These are phyloP conservation scores for Pseudodiploospora longispora DNA, from an alignment of 2,329 filamentous ascomycete species.

Conservation along the genomic window DNA sequence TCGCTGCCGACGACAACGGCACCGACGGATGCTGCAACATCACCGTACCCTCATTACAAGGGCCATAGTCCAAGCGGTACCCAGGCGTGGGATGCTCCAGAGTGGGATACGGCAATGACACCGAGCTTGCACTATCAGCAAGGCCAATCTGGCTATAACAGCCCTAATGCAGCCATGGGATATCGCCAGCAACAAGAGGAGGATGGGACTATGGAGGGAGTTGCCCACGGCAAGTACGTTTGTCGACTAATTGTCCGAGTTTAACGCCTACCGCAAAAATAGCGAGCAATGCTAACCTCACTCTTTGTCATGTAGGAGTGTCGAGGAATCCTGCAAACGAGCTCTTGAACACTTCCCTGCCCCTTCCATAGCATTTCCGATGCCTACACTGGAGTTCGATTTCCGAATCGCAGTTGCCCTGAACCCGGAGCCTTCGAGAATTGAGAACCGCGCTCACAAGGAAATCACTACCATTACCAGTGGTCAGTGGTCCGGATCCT, in stretches of 20 bases:
- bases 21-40: constrained; percentile 22
- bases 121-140: constrained; percentile 6
- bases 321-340: constrained; percentile 31
- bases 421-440: constrained; percentile 33
- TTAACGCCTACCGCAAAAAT: not conserved
- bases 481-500: constrained; percentile 40
- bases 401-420: constrained; percentile 41
- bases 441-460: constrained; percentile 35
- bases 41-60: constrained; percentile 11
- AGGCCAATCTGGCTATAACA: not conserved
- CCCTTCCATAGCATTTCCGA: constrained; percentile 34
- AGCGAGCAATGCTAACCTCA: constrained; percentile 7
- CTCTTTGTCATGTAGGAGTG: constrained; percentile 16
- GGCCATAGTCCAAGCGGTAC: constrained; percentile 11
- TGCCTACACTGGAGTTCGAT: constrained; percentile 39
- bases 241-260: not conserved
- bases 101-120: constrained; percentile 23
- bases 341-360: constrained; percentile 33
- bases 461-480: constrained; percentile 42
- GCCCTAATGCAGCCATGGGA: constrained; percentile 2
- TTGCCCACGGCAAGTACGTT: constrained; percentile 5
- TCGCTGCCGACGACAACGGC: constrained; percentile 24
- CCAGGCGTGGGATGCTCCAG: constrained; percentile 11
- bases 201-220: constrained; percentile 1
- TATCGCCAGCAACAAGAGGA: constrained; percentile 5